A percentile compares a stretch with the other conserved stretches of the same genome.
phyloP scores from a whole-genome alignment of 352 stramenopile species.

The Thalassiosira hispida region DNA sequence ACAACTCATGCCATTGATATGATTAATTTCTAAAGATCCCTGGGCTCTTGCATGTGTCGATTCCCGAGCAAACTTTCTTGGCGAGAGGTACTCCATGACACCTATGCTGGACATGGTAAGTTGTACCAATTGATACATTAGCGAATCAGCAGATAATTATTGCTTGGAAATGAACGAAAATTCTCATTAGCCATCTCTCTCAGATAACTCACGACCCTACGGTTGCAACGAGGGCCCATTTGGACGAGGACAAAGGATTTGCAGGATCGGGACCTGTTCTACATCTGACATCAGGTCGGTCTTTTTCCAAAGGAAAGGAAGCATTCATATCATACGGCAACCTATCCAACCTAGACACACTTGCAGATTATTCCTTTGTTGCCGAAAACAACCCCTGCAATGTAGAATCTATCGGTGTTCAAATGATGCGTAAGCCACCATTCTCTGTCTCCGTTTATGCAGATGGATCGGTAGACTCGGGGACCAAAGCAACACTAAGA shows the following conservation, averaged over 20 bases:
- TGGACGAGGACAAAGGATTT: slow-evolving; percentile 56
- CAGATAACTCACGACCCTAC: slow-evolving; percentile 72
- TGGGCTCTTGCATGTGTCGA: slow-evolving; percentile 79
- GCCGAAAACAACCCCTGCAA: slow-evolving; percentile 67
- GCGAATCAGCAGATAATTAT: neutral
- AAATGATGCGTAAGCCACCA: slow-evolving; percentile 57
- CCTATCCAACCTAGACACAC: slow-evolving; percentile 75
- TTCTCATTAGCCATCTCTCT: neutral
- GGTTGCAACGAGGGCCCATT: slow-evolving; percentile 54
- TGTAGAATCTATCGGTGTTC: slow-evolving; percentile 65
- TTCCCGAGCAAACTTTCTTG: slow-evolving; percentile 72
- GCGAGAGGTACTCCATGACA: slow-evolving; percentile 74
- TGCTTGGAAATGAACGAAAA: neutral
- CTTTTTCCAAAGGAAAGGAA: slow-evolving; percentile 55
- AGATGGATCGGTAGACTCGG: slow-evolving; percentile 64
- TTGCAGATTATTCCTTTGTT: slow-evolving; percentile 80
- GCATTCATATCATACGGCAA: slow-evolving; percentile 76
- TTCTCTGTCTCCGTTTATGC: slow-evolving; percentile 57
- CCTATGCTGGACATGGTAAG: slow-evolving; percentile 73
- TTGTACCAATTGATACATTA: neutral
- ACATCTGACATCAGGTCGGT: slow-evolving; percentile 24
- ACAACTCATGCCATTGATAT: slow-evolving; percentile 26
- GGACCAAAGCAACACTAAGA: slow-evolving; percentile 55
- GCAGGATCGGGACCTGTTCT: slow-evolving; percentile 37
- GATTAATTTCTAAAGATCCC: slow-evolving; percentile 41